These are phyloP conservation scores for Grosmannia clavigera DNA, from an alignment of 2,329 filamentous ascomycete genomes.

Conservation along the genomic window DNA sequence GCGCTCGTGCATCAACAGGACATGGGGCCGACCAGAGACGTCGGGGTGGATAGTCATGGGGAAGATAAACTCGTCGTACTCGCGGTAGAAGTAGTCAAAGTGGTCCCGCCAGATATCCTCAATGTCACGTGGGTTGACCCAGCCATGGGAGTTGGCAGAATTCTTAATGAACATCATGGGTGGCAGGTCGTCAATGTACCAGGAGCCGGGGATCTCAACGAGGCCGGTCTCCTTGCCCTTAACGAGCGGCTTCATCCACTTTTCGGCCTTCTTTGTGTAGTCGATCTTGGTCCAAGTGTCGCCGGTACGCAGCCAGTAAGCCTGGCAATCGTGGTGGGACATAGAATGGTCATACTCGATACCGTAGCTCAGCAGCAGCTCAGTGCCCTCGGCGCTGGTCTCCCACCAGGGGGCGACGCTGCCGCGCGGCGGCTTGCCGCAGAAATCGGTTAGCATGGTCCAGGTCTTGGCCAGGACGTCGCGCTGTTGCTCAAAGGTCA, in stretches of 20 bases:
- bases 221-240: slow-evolving; percentile 48
- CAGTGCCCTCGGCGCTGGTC: slow-evolving; percentile 52
- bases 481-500: slow-evolving; percentile 59
- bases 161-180: slow-evolving; percentile 65
- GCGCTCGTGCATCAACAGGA: slow-evolving; percentile 32
- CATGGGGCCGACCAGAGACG: slow-evolving; percentile 59
- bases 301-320: slow-evolving; percentile 51
- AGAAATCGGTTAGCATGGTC: slow-evolving; percentile 56
- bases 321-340: slow-evolving; percentile 51
- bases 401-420: slow-evolving; percentile 69
- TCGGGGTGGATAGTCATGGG: slow-evolving; percentile 69
- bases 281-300: slow-evolving; percentile 59
- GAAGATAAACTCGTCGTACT: slow-evolving; percentile 67
- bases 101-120: slow-evolving; percentile 55
- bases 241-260: slow-evolving; percentile 55
- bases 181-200: slow-evolving; percentile 53
- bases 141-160: slow-evolving; percentile 52
- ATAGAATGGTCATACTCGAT: slow-evolving; percentile 60
- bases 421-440: slow-evolving; percentile 58
- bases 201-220: slow-evolving; percentile 53
- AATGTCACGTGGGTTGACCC: slow-evolving; percentile 37
- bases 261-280: slow-evolving; percentile 46
- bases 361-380: slow-evolving; percentile 52
- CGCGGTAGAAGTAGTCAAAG: slow-evolving; percentile 63
- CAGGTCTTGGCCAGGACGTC: slow-evolving; percentile 67